phyloP scores from a whole-genome alignment of 345 rosid genomes.

The Eucalyptus victrix region DNA sequence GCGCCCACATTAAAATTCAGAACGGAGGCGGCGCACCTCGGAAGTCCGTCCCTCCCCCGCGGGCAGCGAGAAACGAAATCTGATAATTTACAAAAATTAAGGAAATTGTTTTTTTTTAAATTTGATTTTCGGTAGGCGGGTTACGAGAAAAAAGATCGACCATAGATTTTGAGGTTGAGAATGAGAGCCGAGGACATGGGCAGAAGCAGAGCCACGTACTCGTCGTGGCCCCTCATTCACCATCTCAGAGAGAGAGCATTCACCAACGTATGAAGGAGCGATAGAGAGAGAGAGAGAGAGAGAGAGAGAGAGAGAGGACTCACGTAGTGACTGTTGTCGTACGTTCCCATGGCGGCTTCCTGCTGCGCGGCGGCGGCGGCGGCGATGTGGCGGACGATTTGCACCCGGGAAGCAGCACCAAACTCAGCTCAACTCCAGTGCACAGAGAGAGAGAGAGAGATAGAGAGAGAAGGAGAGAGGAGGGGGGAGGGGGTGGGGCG shows the following conservation, averaged over 20 bases:
- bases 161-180: background rate
- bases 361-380: background rate
- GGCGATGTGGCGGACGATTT: background rate
- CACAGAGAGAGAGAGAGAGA: background rate
- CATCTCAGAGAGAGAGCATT: background rate
- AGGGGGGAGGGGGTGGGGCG: background rate
- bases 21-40: background rate
- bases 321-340: background rate
- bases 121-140: no score
- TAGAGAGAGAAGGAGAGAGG: background rate
- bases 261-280: background rate
- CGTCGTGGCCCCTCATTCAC: no score
- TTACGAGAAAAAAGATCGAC: background rate
- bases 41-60: background rate
- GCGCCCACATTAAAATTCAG: background rate
- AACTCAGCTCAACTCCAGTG: background rate
- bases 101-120: no score
- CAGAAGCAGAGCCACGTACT: no score
- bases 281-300: background rate
- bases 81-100: background rate
- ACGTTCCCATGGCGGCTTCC: background rate
- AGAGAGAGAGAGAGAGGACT: background rate
- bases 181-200: background rate
- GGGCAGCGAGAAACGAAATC: background rate
- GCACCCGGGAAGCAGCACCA: background rate